These are phyloP conservation scores for Hypoxylon trugodes DNA, from an alignment of 495 filamentous ascomycete species.

Conservation along the genomic window DNA sequence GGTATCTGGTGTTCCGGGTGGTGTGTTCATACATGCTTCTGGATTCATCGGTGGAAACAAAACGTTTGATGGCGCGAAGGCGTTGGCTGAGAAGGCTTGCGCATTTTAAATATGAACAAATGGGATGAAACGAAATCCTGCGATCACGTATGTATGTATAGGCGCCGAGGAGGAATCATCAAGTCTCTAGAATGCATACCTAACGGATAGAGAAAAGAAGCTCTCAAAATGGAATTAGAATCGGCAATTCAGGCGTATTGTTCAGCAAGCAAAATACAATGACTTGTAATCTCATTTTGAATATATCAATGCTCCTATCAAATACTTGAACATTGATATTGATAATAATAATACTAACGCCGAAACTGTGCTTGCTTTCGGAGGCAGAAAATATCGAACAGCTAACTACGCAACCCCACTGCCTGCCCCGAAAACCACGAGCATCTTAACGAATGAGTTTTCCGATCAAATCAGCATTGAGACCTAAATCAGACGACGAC, in stretches of 20 bases:
- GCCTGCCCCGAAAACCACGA: no score
- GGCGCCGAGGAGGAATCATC: no score
- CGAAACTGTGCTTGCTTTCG: no score
- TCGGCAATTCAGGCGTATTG: not conserved
- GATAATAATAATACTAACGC: no score
- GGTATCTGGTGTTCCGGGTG: conserved; percentile 75
- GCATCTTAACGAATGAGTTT: conserved; percentile 31
- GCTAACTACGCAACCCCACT: no score
- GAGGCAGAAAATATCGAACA: no score
- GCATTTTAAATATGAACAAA: conserved; percentile 40
- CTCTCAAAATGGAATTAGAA: no score
- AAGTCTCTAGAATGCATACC: not conserved
- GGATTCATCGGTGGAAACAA: conserved; percentile 97
- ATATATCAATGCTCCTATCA: no score
- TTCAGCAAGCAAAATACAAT: not conserved
- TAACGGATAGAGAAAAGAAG: conserved; percentile 29
- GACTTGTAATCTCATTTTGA: no score
- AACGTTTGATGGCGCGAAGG: conserved; percentile 86
- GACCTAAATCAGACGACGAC: not conserved
- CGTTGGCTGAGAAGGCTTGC: conserved; percentile 80
- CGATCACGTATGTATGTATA: not conserved
- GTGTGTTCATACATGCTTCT: conserved; percentile 91
- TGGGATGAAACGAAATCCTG: conserved; percentile 12
- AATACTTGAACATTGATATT: no score
- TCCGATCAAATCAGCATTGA: conserved; percentile 7